Evolutionary conservation across 2,329 filamentous ascomycete genomes (phyloP).

Genomic region (Scytalidium lignicola): DNA sequence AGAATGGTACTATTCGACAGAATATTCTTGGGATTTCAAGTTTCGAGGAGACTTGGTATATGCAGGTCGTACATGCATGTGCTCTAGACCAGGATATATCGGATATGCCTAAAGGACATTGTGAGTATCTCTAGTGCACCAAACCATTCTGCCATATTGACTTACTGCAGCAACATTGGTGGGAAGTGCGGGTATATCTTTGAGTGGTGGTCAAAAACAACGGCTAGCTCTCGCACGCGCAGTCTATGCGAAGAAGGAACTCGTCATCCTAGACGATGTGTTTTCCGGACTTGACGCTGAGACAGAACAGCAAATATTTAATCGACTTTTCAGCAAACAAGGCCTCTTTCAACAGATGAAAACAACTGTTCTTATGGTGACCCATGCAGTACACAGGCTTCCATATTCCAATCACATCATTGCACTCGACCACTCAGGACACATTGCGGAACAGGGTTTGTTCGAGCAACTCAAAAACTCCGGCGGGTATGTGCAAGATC

Average conservation of each 20-base stretch:
- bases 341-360: slow-evolving; percentile 18
- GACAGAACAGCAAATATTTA: slow-evolving; percentile 19
- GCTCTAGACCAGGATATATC: slow-evolving; percentile 55
- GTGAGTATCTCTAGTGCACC: slow-evolving; percentile 60
- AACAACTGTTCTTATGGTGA: slow-evolving; percentile 34
- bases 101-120: slow-evolving; percentile 57
- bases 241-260: slow-evolving; percentile 28
- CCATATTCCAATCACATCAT: slow-evolving; percentile 14
- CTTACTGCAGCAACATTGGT: slow-evolving; percentile 14
- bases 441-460: background rate
- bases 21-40: slow-evolving; percentile 34
- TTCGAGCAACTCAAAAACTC: slow-evolving; percentile 21
- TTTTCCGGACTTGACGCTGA: slow-evolving; percentile 24
- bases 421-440: background rate
- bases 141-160: slow-evolving; percentile 28
- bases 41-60: slow-evolving; percentile 54
- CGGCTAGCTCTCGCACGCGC: slow-evolving; percentile 60
- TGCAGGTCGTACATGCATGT: slow-evolving; percentile 59
- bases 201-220: slow-evolving; percentile 33
- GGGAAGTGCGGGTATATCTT: slow-evolving; percentile 19
- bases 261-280: slow-evolving; percentile 24
- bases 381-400: slow-evolving; percentile 22
- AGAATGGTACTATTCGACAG: slow-evolving; percentile 35
- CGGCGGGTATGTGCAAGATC: slow-evolving; percentile 30
- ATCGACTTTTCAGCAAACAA: slow-evolving; percentile 10